Conservation (phyloP, 805 yeast species). For the Lachancea sp. region DNA sequence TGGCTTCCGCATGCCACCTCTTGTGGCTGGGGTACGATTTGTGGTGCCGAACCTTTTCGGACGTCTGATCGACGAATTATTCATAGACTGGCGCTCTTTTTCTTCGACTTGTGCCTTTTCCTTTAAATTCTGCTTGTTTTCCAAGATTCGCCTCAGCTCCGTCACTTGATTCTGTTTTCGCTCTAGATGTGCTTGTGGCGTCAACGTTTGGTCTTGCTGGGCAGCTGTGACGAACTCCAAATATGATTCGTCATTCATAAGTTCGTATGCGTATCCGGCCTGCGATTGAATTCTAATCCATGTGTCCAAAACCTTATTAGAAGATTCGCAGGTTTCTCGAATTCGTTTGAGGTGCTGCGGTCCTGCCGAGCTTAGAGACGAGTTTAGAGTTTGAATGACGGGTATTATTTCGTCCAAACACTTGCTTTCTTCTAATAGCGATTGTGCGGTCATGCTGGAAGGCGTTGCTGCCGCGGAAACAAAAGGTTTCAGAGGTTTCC, state of each 20-base stretch:
- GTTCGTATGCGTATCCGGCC: constrained; percentile 46
- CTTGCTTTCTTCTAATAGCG: constrained; percentile 27
- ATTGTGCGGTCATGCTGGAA: constrained; percentile 24
- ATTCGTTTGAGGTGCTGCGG: constrained; percentile 30
- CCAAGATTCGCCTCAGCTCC: constrained; percentile 14
- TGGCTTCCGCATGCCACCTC: constrained; percentile 10
- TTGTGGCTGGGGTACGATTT: constrained; percentile 4
- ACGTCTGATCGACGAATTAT: background rate
- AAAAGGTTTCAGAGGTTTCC: background rate
- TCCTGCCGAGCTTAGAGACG: constrained; percentile 14
- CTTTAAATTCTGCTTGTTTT: constrained; percentile 6
- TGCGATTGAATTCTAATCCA: constrained; percentile 61
- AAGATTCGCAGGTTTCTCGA: constrained; percentile 40
- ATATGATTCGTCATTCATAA: constrained; percentile 37
- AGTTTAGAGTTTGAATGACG: constrained; percentile 23
- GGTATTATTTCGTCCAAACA: constrained; percentile 26
- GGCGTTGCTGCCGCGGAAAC: constrained; percentile 4
- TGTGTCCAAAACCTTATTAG: constrained; percentile 46
- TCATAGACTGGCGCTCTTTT: background rate
- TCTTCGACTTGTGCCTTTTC: background rate
- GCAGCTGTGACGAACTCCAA: constrained; percentile 21
- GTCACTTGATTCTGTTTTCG: constrained; percentile 17
- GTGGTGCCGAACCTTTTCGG: constrained; percentile 1
- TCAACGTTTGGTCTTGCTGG: constrained; percentile 24
- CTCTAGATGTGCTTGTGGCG: constrained; percentile 10